phyloP scores from a whole-genome alignment of 768 basidiomycete species.

The Pulveroboletus frians region DNA sequence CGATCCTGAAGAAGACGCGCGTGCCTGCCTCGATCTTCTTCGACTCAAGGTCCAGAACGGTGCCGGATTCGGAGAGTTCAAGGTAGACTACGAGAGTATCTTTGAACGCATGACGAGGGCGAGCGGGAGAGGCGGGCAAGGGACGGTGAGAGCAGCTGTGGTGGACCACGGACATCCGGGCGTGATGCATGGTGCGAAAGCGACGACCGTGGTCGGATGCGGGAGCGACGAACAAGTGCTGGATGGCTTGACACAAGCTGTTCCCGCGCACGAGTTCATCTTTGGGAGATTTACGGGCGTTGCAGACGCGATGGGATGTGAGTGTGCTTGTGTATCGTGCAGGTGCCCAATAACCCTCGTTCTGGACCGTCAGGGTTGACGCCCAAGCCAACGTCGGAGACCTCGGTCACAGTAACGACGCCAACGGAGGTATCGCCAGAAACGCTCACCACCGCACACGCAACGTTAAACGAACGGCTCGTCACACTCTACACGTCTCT shows the following conservation, averaged over 20 bases:
- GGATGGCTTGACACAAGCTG: slow-evolving; percentile 55
- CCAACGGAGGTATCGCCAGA: slow-evolving; percentile 33
- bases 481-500: slow-evolving; percentile 58
- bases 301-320: slow-evolving; percentile 80
- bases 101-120: slow-evolving; percentile 78
- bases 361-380: slow-evolving; percentile 49
- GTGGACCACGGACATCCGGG: slow-evolving; percentile 83
- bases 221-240: slow-evolving; percentile 73
- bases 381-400: slow-evolving; percentile 44
- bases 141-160: slow-evolving; percentile 55
- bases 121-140: slow-evolving; percentile 35
- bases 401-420: slow-evolving; percentile 18
- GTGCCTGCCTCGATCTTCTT: slow-evolving; percentile 81
- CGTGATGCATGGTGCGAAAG: slow-evolving; percentile 82
- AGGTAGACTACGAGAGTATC: slow-evolving; percentile 78
- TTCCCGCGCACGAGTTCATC: slow-evolving; percentile 68
- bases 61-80: slow-evolving; percentile 80
- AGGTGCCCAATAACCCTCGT: background rate
- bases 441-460: slow-evolving; percentile 35
- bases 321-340: slow-evolving; percentile 22
- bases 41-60: slow-evolving; percentile 75
- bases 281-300: slow-evolving; percentile 83
- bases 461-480: slow-evolving; percentile 57
- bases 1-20: slow-evolving; percentile 92
- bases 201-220: slow-evolving; percentile 72